Conservation (phyloP, 129 eudicot genomes). For the Flaveria ramosissima region DNA sequence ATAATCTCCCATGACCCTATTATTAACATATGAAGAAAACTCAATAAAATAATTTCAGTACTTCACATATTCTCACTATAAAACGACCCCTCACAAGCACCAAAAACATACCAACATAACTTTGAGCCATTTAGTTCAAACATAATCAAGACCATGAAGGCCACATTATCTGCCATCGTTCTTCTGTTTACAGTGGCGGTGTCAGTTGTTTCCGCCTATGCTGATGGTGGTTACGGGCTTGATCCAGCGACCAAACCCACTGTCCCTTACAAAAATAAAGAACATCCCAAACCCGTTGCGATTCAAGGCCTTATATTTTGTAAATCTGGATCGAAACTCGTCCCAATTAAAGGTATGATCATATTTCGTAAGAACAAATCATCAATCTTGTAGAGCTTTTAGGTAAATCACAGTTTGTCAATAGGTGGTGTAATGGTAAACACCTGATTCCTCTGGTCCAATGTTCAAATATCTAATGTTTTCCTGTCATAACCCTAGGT, state of each 20-base stretch:
- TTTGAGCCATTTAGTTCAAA: not conserved
- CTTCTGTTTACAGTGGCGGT: not conserved
- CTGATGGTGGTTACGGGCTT: slow-evolving; percentile 21
- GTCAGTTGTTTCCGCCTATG: slow-evolving; percentile 6
- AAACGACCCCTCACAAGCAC: slow-evolving; percentile 22
- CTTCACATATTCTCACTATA: slow-evolving; percentile 18
- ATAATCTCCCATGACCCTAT: not conserved
- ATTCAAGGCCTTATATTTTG: slow-evolving; percentile 61
- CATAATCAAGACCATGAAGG: slow-evolving; percentile 26
- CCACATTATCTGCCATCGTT: slow-evolving; percentile 21
- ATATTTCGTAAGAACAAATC: not conserved
- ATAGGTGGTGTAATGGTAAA: no score
- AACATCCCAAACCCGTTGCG: slow-evolving; percentile 27
- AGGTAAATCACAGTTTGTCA: no score
- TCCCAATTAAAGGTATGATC: slow-evolving; percentile 49
- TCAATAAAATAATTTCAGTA: not conserved
- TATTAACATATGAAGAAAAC: not conserved
- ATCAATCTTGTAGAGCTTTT: no score
- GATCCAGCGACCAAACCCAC: slow-evolving; percentile 16
- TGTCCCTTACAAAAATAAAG: slow-evolving; percentile 15
- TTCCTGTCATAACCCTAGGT: no score
- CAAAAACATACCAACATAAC: slow-evolving; percentile 7
- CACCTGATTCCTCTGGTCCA: no score
- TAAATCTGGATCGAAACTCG: slow-evolving; percentile 39
- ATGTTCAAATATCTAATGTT: no score